phyloP scores from a whole-genome alignment of 2,329 filamentous ascomycete species.

The Aspergillus tanneri region DNA sequence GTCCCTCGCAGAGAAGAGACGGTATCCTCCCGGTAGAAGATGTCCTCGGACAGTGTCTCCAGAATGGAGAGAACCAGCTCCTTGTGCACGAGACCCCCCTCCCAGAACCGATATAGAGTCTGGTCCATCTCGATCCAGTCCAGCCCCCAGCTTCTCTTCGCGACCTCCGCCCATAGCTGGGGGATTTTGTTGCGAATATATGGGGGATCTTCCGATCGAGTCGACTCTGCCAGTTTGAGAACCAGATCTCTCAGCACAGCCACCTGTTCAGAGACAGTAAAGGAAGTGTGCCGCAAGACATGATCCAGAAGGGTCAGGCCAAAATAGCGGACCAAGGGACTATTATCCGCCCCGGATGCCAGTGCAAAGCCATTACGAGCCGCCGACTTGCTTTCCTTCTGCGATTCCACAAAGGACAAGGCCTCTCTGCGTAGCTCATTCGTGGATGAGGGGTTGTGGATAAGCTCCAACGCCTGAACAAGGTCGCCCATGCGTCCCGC shows the following conservation, averaged over 20 bases:
- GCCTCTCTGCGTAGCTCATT: conserved; percentile 82
- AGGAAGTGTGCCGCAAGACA: conserved; percentile 81
- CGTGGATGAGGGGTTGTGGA: conserved; percentile 76
- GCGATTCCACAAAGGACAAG: conserved; percentile 77
- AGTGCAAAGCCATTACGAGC: conserved; percentile 82
- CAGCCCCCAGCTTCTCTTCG: conserved; percentile 87
- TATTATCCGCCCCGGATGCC: conserved; percentile 71
- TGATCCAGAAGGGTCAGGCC: conserved; percentile 89
- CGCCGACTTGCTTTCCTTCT: conserved; percentile 77
- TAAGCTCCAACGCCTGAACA: conserved; percentile 78
- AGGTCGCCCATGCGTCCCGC: conserved; percentile 55
- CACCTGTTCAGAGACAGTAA: conserved; percentile 65
- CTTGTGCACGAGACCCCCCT: conserved; percentile 63
- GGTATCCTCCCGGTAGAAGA: conserved; percentile 87
- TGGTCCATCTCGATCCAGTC: conserved; percentile 96
- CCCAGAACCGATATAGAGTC: conserved; percentile 78
- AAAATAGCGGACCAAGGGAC: conserved; percentile 85
- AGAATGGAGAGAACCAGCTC: conserved; percentile 85
- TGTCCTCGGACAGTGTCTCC: conserved; percentile 89
- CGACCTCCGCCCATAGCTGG: conserved; percentile 90
- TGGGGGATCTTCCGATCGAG: conserved; percentile 69
- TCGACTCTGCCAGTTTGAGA: conserved; percentile 70
- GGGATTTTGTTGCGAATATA: conserved; percentile 93
- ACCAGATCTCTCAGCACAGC: conserved; percentile 72
- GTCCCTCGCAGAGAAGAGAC: conserved; percentile 80